A percentile compares a stretch with the other conserved stretches of the same genome.
These are phyloP conservation scores for Phyllostachys edulis DNA, from an alignment of 176 grass and related monocot species.

Conservation along the genomic window DNA sequence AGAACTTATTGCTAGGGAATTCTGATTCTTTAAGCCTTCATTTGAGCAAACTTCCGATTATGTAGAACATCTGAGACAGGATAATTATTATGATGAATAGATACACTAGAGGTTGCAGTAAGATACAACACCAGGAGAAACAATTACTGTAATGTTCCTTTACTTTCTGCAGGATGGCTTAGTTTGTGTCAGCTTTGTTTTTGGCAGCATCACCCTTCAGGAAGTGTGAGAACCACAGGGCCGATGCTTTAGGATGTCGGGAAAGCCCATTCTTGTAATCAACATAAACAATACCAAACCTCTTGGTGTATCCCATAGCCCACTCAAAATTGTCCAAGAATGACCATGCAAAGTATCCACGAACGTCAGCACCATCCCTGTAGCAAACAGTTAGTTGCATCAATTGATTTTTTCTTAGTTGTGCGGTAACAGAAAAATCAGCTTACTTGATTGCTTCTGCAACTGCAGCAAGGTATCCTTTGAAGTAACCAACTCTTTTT, in stretches of 20 bases:
- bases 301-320: constrained; percentile 95
- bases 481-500: constrained; percentile 77
- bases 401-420: constrained; percentile 4
- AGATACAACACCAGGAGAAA: not conserved
- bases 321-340: constrained; percentile 96
- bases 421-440: not conserved
- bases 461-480: constrained; percentile 66
- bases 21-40: not conserved
- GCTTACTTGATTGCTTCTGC: constrained; percentile 75
- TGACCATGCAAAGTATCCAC: constrained; percentile 93
- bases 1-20: not conserved
- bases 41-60: not conserved
- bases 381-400: constrained; percentile 13
- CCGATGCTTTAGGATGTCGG: constrained; percentile 62
- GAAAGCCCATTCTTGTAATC: constrained; percentile 79
- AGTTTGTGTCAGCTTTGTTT: constrained; percentile 19
- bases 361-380: constrained; percentile 80
- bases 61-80: not conserved
- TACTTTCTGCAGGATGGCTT: constrained; percentile 30
- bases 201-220: constrained; percentile 40
- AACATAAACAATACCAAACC: constrained; percentile 74
- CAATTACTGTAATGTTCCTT: not conserved
- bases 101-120: not conserved
- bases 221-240: constrained; percentile 71
- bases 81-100: not conserved